phyloP scores from a whole-genome alignment of 495 filamentous ascomycete species.

The Trichocladium antarcticum region DNA sequence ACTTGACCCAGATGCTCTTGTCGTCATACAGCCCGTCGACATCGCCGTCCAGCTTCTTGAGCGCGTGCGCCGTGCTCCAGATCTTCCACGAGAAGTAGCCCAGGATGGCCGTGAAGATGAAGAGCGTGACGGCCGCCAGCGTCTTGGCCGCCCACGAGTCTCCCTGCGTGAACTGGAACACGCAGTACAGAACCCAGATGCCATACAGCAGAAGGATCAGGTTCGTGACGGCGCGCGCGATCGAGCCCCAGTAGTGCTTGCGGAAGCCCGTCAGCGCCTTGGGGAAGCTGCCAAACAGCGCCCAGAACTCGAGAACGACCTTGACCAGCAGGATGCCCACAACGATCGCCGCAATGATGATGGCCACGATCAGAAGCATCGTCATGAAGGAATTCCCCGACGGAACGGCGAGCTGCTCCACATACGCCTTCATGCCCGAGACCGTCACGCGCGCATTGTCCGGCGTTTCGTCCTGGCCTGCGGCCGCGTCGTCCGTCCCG shows the following conservation, averaged over 20 bases:
- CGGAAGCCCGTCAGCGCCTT: constrained; percentile 72
- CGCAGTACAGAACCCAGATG: constrained; percentile 89
- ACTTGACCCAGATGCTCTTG: constrained; percentile 85
- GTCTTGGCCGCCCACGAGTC: constrained; percentile 93
- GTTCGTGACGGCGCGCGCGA: constrained; percentile 79
- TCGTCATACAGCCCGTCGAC: constrained; percentile 66
- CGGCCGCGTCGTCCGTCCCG: constrained; percentile 17
- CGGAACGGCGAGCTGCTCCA: constrained; percentile 69
- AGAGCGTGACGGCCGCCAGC: constrained; percentile 73
- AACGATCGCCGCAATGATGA: constrained; percentile 71
- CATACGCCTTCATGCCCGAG: constrained; percentile 61
- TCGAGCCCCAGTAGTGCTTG: constrained; percentile 87
- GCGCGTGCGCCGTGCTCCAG: constrained; percentile 59
- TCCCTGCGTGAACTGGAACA: constrained; percentile 87
- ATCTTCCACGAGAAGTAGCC: constrained; percentile 75
- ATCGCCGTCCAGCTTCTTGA: constrained; percentile 67
- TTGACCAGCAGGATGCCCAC: constrained; percentile 86
- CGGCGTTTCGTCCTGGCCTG: constrained; percentile 19
- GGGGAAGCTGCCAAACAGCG: constrained; percentile 78
- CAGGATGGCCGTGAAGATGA: constrained; percentile 66
- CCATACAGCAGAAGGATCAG: constrained; percentile 88
- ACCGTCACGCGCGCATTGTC: constrained; percentile 36
- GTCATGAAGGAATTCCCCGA: constrained; percentile 95
- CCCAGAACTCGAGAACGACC: constrained; percentile 85
- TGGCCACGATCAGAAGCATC: constrained; percentile 75